Percentiles rank a stretch among this genome's conserved stretches.
Conservation (phyloP, 805 yeast genomes). For the Spathaspora sp. region DNA sequence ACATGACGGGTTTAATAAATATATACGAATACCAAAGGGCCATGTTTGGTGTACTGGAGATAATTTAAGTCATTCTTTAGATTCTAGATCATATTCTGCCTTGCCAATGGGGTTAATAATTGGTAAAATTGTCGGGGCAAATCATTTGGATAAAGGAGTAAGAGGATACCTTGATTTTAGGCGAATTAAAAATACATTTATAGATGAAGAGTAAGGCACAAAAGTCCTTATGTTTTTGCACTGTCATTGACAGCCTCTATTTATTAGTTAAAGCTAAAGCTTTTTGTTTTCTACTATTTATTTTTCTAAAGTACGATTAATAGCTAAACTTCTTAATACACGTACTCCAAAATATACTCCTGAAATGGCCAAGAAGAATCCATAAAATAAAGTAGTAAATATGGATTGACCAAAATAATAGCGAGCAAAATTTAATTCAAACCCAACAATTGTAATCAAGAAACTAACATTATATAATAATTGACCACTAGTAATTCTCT, state of each 20-base stretch:
- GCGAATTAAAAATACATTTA: conserved; percentile 50
- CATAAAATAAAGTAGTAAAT: conserved; percentile 52
- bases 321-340: conserved; percentile 49
- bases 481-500: conserved; percentile 30
- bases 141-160: conserved; percentile 46
- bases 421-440: conserved; percentile 51
- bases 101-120: conserved; percentile 83
- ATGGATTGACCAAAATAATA: conserved; percentile 61
- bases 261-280: not conserved
- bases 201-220: conserved; percentile 22
- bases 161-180: conserved; percentile 54
- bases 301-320: conserved; percentile 25
- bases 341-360: conserved; percentile 62
- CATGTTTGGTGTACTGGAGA: conserved; percentile 99
- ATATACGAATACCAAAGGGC: conserved; percentile 81
- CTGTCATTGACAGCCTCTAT: not conserved
- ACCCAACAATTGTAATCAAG: conserved; percentile 42
- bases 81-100: conserved; percentile 86
- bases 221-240: not conserved
- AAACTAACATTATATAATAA: conserved; percentile 42
- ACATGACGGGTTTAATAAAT: conserved; percentile 48
- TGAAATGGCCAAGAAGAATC: conserved; percentile 47
- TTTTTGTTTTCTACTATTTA: not conserved
- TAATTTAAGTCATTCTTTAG: conserved; percentile 80
- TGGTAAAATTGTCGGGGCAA: conserved; percentile 81